These are phyloP conservation scores for Paracamarosporium sp. DNA, from an alignment of 2,329 filamentous ascomycete genomes.

Conservation along the genomic window DNA sequence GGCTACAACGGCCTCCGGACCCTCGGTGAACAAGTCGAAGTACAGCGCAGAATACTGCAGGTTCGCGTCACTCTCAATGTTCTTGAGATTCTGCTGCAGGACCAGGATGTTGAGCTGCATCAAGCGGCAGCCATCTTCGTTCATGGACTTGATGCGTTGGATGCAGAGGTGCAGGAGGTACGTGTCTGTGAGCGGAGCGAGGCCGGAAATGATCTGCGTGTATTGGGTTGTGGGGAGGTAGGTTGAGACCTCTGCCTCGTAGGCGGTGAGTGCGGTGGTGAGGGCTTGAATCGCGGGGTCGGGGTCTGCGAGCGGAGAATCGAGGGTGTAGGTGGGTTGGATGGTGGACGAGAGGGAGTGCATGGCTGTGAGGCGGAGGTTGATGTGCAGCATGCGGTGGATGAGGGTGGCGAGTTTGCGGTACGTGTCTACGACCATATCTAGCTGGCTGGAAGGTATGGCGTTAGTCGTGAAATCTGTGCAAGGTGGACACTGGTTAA, in stretches of 20 bases:
- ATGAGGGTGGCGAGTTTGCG: slow-evolving; percentile 79
- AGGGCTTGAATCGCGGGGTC: slow-evolving; percentile 82
- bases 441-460: slow-evolving; percentile 69
- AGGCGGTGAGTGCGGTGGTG: slow-evolving; percentile 82
- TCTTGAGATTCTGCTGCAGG: slow-evolving; percentile 95
- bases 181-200: slow-evolving; percentile 78
- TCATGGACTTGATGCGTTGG: slow-evolving; percentile 79
- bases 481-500: not conserved
- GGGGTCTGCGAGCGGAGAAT: slow-evolving; percentile 77
- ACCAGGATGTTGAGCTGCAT: slow-evolving; percentile 96
- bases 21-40: slow-evolving; percentile 71
- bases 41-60: slow-evolving; percentile 70
- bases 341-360: slow-evolving; percentile 72
- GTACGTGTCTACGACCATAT: slow-evolving; percentile 83
- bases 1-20: slow-evolving; percentile 69
- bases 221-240: slow-evolving; percentile 75
- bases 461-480: not conserved
- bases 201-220: slow-evolving; percentile 75
- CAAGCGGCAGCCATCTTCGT: slow-evolving; percentile 79
- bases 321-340: slow-evolving; percentile 57
- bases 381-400: slow-evolving; percentile 85
- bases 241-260: slow-evolving; percentile 80
- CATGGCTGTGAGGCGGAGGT: slow-evolving; percentile 84
- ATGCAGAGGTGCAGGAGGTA: slow-evolving; percentile 73
- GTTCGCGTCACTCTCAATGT: slow-evolving; percentile 76